Base-by-base conservation (phyloP, 139 green algal genomes). In the Chlorella sp. region DNA sequence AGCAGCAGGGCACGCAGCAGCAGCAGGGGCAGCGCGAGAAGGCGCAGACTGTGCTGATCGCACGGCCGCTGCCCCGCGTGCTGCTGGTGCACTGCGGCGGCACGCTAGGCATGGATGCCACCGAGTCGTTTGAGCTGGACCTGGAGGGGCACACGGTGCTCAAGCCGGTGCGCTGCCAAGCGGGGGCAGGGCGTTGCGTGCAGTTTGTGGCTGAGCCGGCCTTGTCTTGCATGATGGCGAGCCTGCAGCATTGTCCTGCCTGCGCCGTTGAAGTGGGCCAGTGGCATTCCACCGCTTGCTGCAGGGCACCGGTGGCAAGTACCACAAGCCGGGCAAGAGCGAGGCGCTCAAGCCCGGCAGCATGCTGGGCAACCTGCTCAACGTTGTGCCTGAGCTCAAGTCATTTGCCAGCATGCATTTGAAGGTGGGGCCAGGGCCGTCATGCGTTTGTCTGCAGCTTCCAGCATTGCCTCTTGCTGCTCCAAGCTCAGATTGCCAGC, bases 61-160 rank as follows among this genome's bases (percentile, higher is more conserved):
- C 91, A 0, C 89, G 91, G 80, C 92, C 92, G 17, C 79, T 98
- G 67, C 95, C 95, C 0, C 80, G 89, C 0, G 95, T 97, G 54
- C 89, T 98, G 34, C 88, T 98, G 36, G 75, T 98, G 19, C 95
- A 98, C 87, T 96, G 91, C 16, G 95, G 95, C 6, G 95, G 95
- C 65, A 98, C 95, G 0, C 89, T 98, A 41, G 95, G 95, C 46
- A 98, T 98, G 95, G 91, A 95, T 69, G 75, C 89, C 0, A 65
- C 78, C 17, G 70, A 65, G 43, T 86, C 54, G 30, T 96, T 88
- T 36, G 87, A 89, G 40, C 40, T 77, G 36, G 88, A 91, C 56
- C 62, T 81, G 16, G 44, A 88, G 26, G 86, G 87, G 34, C 76
- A 90, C 13, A n/a, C 89, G 11, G 65, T 80, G 1, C 73, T 96